Percentiles rank a stretch among this genome's conserved stretches.
Evolutionary conservation across 2,329 filamentous ascomycete species (phyloP).

Genomic region (Grosmannia clavigera): DNA sequence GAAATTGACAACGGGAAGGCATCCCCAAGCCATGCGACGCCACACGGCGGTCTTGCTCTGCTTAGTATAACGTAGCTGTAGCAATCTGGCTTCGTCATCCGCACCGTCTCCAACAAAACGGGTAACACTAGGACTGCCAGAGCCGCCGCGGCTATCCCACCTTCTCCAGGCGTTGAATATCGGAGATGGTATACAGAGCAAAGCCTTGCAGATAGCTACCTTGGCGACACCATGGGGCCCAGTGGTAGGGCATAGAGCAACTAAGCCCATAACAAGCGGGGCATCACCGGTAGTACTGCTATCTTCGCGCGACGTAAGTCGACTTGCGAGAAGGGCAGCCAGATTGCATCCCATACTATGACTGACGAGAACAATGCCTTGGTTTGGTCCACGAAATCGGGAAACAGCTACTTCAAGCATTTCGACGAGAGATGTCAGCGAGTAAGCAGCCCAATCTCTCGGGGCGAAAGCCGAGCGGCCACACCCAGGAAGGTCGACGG

Average conservation of each 20-base stretch:
- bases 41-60: constrained; percentile 77
- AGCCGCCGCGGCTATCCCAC: constrained; percentile 70
- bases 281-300: constrained; percentile 8
- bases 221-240: constrained; percentile 45
- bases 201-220: constrained; percentile 35
- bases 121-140: constrained; percentile 63
- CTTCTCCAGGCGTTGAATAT: constrained; percentile 65
- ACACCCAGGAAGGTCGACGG: constrained; percentile 83
- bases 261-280: constrained; percentile 46
- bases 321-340: constrained; percentile 54
- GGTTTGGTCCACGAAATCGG: constrained; percentile 55
- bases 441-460: constrained; percentile 65
- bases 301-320: constrained; percentile 23
- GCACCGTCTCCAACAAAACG: constrained; percentile 62
- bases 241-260: constrained; percentile 71
- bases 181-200: constrained; percentile 57
- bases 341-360: constrained; percentile 87
- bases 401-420: constrained; percentile 66
- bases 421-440: constrained; percentile 59
- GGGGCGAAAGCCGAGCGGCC: constrained; percentile 67
- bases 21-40: constrained; percentile 66
- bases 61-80: constrained; percentile 65
- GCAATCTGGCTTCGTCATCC: constrained; percentile 50
- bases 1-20: constrained; percentile 46
- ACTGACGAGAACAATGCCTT: constrained; percentile 68